Conservation (phyloP, 2,329 filamentous ascomycete genomes). For the Fusarium agapanthi region DNA sequence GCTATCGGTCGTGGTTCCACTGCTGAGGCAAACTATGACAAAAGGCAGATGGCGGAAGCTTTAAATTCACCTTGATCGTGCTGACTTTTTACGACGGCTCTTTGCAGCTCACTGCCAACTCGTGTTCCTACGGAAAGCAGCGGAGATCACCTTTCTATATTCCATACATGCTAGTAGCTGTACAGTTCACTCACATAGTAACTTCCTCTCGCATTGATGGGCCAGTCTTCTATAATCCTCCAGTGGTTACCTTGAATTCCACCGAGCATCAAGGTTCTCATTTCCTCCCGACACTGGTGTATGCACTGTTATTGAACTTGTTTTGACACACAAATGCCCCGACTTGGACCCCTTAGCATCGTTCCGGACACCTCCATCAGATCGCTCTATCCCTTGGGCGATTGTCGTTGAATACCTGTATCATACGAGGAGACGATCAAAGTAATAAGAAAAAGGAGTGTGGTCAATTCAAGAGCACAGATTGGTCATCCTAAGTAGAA, state of each 20-base stretch:
- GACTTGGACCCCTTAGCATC: background rate
- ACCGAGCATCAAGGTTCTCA: conserved; percentile 11
- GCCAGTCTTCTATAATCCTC: conserved; percentile 18
- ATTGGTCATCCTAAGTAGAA: background rate
- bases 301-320: conserved; percentile 17
- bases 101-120: conserved; percentile 32
- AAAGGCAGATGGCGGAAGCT: conserved; percentile 32
- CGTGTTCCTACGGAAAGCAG: conserved; percentile 35
- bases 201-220: conserved; percentile 21
- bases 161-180: background rate
- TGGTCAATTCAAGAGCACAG: background rate
- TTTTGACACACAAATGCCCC: background rate
- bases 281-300: conserved; percentile 24
- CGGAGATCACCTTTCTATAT: too few relatives aligned
- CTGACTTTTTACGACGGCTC: conserved; percentile 30
- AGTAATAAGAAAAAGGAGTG: background rate
- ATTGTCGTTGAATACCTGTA: background rate
- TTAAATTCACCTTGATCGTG: conserved; percentile 23
- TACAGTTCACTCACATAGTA: conserved; percentile 15
- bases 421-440: background rate
- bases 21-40: conserved; percentile 24
- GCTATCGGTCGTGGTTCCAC: conserved; percentile 28
- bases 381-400: background rate
- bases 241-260: conserved; percentile 29
- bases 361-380: background rate